Evolutionary conservation across 768 basidiomycete genomes (phyloP), one percentile per base, ranked within the genome.

Genomic region (Amanita rubescens): DNA sequence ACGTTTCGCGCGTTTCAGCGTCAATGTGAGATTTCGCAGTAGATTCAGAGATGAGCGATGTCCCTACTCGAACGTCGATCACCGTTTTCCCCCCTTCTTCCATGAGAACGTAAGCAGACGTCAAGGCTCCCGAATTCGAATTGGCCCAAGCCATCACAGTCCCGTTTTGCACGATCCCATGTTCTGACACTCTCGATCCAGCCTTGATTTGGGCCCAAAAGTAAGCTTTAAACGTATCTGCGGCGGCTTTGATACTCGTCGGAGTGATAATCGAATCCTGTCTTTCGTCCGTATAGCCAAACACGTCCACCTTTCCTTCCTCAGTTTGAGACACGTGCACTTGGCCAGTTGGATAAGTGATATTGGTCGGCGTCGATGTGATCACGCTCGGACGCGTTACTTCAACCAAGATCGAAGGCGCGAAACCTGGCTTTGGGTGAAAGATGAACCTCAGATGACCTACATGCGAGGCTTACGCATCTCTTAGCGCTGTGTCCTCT

Each of bases 401-500:
- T 62, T 90, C 84, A 10, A 91, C 62, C 17, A 89, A 68, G 43
- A 90, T 69, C 51, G 84, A 85, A 0, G 84, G 84, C 19, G 47
- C 58, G 45, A 63, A 43, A 35, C 66, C 34, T 46, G 61, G 10
- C 5, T 58, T 47, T 5, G 7, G 45, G 2, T 65, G 63, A 68
- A 87, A 90, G 0, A 81, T 82, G 65, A 88, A 87, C 2, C 83
- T 77, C 1, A 90, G 71, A 63, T 90, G 85, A 0, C 84, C 87
- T 3, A 86, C 85, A 7, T 85, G 78, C 6, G 88, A 89, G 6
- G 86, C 87, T 89, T 57, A 10, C 35, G 15, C 19, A 22, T 9
- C 38, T 22, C 9, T 14, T 12, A 30, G 17, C 25, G 19, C 35
- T 20, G 6, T 3, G 60, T 55, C 30, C 19, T 0, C 10, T 5